Evolutionary conservation across 495 filamentous ascomycete genomes (phyloP).

Genomic region (Neurospora sp.): DNA sequence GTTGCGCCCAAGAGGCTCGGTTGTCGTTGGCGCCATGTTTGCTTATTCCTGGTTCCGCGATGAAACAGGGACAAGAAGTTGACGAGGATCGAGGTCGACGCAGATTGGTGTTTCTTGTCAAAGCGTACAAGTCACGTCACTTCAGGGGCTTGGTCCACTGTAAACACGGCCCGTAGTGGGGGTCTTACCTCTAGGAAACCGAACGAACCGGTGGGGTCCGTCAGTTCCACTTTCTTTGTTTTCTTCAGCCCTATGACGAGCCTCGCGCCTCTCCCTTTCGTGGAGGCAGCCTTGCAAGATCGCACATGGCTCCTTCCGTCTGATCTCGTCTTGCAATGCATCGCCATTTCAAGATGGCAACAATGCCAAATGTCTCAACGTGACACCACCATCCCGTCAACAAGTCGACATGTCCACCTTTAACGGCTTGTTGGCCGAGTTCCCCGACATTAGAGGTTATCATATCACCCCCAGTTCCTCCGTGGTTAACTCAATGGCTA

Average conservation of each 20-base stretch:
- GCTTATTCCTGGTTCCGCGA: not conserved
- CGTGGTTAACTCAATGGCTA: not conserved
- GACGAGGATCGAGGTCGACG: not conserved
- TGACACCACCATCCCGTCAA: not conserved
- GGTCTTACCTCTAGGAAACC: not conserved
- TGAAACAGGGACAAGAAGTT: not conserved
- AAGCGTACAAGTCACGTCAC: not conserved
- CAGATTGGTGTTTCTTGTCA: not conserved
- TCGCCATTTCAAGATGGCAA: not conserved
- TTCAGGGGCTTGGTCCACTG: not conserved
- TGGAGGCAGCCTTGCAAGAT: not conserved
- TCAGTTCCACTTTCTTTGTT: not conserved
- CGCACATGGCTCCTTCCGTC: not conserved
- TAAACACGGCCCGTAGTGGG: not conserved
- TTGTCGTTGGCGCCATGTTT: not conserved
- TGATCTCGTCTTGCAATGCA: not conserved
- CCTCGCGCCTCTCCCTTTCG: not conserved
- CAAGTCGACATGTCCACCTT: slow-evolving; percentile 27
- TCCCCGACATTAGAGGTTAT: slow-evolving; percentile 57
- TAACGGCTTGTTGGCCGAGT: slow-evolving; percentile 39
- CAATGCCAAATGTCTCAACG: not conserved
- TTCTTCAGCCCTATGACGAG: not conserved
- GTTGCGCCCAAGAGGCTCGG: not conserved
- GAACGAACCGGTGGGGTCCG: not conserved
- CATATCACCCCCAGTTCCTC: too few species aligned